Conservation (phyloP, 2,329 filamentous ascomycete genomes). For the Diaporthe vaccinii region DNA sequence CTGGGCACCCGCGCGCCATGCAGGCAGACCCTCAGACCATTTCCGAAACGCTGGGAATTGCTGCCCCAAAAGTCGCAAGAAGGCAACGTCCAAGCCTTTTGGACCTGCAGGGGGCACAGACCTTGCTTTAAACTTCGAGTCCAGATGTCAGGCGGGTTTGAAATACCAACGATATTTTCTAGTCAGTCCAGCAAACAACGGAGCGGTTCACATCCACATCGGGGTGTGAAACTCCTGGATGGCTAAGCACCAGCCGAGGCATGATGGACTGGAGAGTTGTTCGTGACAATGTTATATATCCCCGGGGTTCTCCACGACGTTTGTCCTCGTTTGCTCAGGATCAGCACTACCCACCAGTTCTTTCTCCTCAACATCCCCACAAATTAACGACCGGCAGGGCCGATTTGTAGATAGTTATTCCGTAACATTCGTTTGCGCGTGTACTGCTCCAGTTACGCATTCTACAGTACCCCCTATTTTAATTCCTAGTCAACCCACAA, state of each 20-base stretch:
- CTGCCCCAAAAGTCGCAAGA: background rate
- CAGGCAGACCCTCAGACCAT: conserved; percentile 17
- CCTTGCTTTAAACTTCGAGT: background rate
- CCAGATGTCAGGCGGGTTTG: conserved; percentile 27
- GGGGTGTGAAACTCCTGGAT: background rate
- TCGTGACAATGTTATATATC: conserved; percentile 1
- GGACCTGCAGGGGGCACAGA: conserved; percentile 15
- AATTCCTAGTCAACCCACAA: background rate
- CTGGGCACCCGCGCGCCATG: conserved; percentile 6
- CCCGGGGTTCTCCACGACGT: background rate
- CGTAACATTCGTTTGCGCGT: background rate
- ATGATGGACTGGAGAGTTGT: conserved; percentile 10
- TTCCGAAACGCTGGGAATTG: conserved; percentile 15
- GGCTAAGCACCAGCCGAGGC: background rate
- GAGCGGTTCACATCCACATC: too few relatives aligned
- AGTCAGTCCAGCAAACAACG: background rate
- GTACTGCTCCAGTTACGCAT: background rate
- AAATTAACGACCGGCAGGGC: conserved; percentile 7
- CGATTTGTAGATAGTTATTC: background rate
- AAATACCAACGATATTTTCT: conserved; percentile 23
- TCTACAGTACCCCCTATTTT: background rate
- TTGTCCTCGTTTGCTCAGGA: background rate
- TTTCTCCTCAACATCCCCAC: background rate
- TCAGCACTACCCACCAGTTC: conserved; percentile 2
- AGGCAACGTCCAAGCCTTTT: background rate